Conservation (phyloP, 2,329 filamentous ascomycete species). For the Cytospora chrysosperma region DNA sequence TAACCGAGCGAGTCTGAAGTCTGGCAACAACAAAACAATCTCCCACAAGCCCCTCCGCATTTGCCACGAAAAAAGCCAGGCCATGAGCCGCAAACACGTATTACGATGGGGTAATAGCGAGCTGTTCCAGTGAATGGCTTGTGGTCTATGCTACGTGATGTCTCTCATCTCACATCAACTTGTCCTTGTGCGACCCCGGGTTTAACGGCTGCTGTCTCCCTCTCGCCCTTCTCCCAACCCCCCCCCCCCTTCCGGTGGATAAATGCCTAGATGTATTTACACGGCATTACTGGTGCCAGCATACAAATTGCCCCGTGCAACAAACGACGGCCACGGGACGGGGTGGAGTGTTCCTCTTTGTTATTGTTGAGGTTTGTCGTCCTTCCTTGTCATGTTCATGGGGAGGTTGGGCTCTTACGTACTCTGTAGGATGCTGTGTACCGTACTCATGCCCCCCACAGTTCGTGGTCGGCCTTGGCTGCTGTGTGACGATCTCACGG, state of each 20-base stretch:
- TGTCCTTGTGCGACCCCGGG: not conserved
- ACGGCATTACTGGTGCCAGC: not conserved
- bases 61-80: not conserved
- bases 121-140: not conserved
- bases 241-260: too few relatives aligned
- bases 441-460: slow-evolving; percentile 9
- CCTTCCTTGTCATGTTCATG: not conserved
- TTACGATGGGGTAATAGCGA: slow-evolving; percentile 6
- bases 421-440: slow-evolving; percentile 2
- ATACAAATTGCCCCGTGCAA: not conserved
- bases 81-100: not conserved
- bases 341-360: too few relatives aligned
- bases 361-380: not conserved
- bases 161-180: slow-evolving; percentile 5
- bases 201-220: not conserved
- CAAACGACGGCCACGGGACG: not conserved
- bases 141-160: not conserved
- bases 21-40: not conserved
- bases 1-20: not conserved
- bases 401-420: not conserved
- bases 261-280: not conserved
- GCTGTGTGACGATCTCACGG: slow-evolving; percentile 2
- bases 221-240: too few relatives aligned
- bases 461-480: slow-evolving; percentile 1
- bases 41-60: not conserved